Conservation (phyloP, 768 basidiomycete genomes). For the Leccinum subgranulosum region DNA sequence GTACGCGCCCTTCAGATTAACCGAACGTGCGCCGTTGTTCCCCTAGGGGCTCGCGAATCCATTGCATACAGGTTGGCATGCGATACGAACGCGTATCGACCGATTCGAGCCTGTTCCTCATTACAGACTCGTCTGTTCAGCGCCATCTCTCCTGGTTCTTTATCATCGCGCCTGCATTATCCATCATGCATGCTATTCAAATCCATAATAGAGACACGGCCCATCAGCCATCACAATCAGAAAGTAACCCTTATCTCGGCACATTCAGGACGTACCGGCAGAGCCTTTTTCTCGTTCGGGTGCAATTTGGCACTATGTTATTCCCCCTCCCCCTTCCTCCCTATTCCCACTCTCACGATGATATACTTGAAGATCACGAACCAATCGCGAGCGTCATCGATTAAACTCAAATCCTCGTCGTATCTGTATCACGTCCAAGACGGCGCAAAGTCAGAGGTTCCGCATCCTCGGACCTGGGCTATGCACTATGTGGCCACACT, state of each 20-base stretch:
- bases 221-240: background rate
- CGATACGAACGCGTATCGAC: background rate
- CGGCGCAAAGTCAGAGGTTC: background rate
- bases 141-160: background rate
- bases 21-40: background rate
- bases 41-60: background rate
- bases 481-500: background rate
- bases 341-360: background rate
- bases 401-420: background rate
- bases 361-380: background rate
- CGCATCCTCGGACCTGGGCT: background rate
- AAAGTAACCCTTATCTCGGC: background rate
- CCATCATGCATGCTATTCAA: background rate
- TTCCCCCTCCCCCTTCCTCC: background rate
- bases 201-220: background rate
- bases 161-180: background rate
- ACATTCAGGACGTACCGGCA: background rate
- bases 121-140: background rate
- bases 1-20: background rate
- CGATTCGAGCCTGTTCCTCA: background rate
- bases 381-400: background rate
- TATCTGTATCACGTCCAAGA: background rate
- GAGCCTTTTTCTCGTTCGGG: background rate
- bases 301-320: background rate
- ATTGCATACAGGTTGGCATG: background rate